These are phyloP conservation scores for Laetiporus sulphureus DNA, from an alignment of 1,284 basidiomycete species.

Conservation along the genomic window DNA sequence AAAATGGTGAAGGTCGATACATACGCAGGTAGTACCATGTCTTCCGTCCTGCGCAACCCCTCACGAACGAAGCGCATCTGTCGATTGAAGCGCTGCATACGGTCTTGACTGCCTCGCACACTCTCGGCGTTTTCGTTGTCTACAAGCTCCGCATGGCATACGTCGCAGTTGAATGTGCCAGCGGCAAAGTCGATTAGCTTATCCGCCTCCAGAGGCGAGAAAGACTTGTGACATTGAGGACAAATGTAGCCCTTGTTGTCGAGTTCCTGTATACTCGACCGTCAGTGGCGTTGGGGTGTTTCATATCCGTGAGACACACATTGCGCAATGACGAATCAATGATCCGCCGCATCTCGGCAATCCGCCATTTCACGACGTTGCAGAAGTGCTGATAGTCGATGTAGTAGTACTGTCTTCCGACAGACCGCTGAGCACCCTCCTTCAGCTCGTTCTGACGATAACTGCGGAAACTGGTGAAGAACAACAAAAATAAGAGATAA, in stretches of 20 bases:
- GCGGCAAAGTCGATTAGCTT: constrained; percentile 67
- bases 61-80: constrained; percentile 87
- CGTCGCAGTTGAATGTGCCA: constrained; percentile 69
- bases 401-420: constrained; percentile 88
- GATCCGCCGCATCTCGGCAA: constrained; percentile 88
- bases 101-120: constrained; percentile 80
- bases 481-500: constrained; percentile 4
- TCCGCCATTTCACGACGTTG: constrained; percentile 96
- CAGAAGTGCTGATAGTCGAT: constrained; percentile 94
- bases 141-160: constrained; percentile 74
- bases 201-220: constrained; percentile 83
- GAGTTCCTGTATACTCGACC: constrained; percentile 57
- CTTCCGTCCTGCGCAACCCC: constrained; percentile 83
- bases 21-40: constrained; percentile 77
- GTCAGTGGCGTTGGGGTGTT: not conserved
- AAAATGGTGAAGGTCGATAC: constrained; percentile 3
- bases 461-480: constrained; percentile 30
- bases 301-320: constrained; percentile 34
- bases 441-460: constrained; percentile 83
- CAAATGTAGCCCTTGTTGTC: constrained; percentile 97
- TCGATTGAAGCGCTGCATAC: constrained; percentile 92
- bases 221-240: constrained; percentile 81
- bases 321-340: constrained; percentile 88
- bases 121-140: constrained; percentile 91
- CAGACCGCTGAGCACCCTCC: constrained; percentile 75